Conservation (phyloP, 2,329 filamentous ascomycete species). For the Pyricularia grisea region DNA sequence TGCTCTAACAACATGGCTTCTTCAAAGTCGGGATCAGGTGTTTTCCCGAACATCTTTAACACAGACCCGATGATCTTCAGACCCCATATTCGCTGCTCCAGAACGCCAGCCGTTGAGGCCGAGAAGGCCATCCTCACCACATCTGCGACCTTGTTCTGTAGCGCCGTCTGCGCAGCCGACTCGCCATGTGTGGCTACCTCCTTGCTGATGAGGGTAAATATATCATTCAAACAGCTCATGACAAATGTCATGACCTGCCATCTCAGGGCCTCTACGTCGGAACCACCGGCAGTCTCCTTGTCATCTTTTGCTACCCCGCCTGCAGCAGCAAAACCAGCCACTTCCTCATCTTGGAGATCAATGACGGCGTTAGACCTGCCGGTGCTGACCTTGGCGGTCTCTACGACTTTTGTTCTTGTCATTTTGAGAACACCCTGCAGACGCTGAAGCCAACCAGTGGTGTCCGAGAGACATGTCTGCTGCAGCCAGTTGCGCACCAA, state of each 20-base stretch:
- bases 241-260: slow-evolving; percentile 97
- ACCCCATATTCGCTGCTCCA: slow-evolving; percentile 83
- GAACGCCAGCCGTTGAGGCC: slow-evolving; percentile 85
- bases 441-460: slow-evolving; percentile 75
- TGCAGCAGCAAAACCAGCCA: slow-evolving; percentile 85
- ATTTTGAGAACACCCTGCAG: slow-evolving; percentile 86
- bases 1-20: slow-evolving; percentile 94
- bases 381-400: slow-evolving; percentile 34
- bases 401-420: slow-evolving; percentile 60
- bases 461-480: slow-evolving; percentile 75
- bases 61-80: slow-evolving; percentile 90
- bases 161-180: slow-evolving; percentile 63
- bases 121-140: slow-evolving; percentile 96
- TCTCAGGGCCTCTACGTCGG: slow-evolving; percentile 77
- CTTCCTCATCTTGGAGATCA: slow-evolving; percentile 93
- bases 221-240: slow-evolving; percentile 77
- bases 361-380: slow-evolving; percentile 38
- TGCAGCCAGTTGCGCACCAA: slow-evolving; percentile 90
- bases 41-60: slow-evolving; percentile 91
- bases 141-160: slow-evolving; percentile 81
- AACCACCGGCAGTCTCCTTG: slow-evolving; percentile 32
- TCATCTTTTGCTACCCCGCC: slow-evolving; percentile 50
- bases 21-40: slow-evolving; percentile 93
- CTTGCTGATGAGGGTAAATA: slow-evolving; percentile 70
- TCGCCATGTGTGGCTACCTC: slow-evolving; percentile 71